Percentiles rank a stretch among this genome's conserved stretches.
These are phyloP conservation scores for Cystofilobasidium capitatum DNA, from an alignment of 768 basidiomycete genomes.

Conservation along the genomic window DNA sequence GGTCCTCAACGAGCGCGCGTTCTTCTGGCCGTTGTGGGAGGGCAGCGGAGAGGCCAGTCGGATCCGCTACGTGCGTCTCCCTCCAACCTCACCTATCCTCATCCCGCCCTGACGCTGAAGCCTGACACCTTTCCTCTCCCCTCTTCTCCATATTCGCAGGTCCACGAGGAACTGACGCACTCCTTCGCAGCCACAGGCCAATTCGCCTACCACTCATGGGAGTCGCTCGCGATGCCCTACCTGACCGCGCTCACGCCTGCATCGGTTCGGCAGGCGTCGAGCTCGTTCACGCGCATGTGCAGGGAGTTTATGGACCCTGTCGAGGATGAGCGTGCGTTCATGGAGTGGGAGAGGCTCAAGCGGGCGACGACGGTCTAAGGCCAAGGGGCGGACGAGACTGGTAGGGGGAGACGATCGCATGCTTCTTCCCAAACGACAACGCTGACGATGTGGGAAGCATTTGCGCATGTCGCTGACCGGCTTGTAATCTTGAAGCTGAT, in stretches of 20 bases:
- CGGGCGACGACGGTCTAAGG: not conserved
- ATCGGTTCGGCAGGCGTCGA: slow-evolving; percentile 33
- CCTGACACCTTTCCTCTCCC: not conserved
- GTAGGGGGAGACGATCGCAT: no score
- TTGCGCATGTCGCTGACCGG: no score
- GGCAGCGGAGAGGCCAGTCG: slow-evolving; percentile 30
- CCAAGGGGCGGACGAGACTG: not conserved
- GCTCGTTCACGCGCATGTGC: slow-evolving; percentile 38
- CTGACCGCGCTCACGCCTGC: slow-evolving; percentile 34
- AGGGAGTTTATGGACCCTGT: slow-evolving; percentile 28
- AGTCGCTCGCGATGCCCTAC: slow-evolving; percentile 39
- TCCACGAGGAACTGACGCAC: slow-evolving; percentile 25
- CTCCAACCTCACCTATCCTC: slow-evolving; percentile 12
- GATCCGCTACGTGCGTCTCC: slow-evolving; percentile 32
- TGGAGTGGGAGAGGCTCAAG: not conserved
- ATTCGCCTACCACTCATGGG: slow-evolving; percentile 40
- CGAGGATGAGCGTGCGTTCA: not conserved
- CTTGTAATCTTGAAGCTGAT: no score
- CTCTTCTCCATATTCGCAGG: slow-evolving; percentile 32
- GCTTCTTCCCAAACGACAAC: no score
- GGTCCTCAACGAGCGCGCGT: slow-evolving; percentile 37
- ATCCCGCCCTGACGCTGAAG: not conserved
- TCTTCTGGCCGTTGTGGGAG: slow-evolving; percentile 42
- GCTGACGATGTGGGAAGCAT: no score
- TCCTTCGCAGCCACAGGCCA: slow-evolving; percentile 18